Evolutionary conservation across 208 protist genomes (phyloP).

Genomic region (Wallacemonas collosoma): DNA sequence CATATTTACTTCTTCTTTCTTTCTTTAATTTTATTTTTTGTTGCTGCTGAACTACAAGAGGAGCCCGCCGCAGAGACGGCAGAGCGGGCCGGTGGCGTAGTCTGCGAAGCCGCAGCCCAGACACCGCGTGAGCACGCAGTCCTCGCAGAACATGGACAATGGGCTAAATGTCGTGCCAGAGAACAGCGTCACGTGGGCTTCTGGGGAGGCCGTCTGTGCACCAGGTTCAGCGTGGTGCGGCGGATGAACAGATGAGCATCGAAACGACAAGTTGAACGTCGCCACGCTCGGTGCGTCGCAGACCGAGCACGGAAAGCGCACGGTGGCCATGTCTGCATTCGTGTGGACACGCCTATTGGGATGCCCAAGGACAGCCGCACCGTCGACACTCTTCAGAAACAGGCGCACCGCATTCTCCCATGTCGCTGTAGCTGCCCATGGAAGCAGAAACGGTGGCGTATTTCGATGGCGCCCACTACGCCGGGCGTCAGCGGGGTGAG

Average conservation of each 20-base stretch:
- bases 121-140: constrained; percentile 66
- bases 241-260: constrained; percentile 25
- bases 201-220: neutral
- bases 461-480: neutral
- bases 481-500: neutral
- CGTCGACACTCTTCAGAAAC: constrained; percentile 25
- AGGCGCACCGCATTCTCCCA: constrained; percentile 31
- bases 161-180: constrained; percentile 73
- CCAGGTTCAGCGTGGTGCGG: neutral
- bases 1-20: neutral
- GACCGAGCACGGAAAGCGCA: constrained; percentile 57
- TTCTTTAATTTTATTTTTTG: neutral
- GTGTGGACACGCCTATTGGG: neutral
- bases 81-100: constrained; percentile 58
- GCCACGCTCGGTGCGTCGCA: constrained; percentile 37
- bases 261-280: constrained; percentile 22
- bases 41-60: constrained; percentile 37
- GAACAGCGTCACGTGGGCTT: constrained; percentile 73
- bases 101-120: constrained; percentile 60
- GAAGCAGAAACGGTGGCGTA: constrained; percentile 12
- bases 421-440: constrained; percentile 32
- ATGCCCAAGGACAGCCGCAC: neutral
- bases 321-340: constrained; percentile 1
- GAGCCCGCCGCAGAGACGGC: constrained; percentile 75
- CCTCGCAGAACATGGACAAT: constrained; percentile 57